Evolutionary conservation across 208 protist genomes (phyloP), one percentile per base, ranked within the genome.

Genomic region (Phytomonas francai): DNA sequence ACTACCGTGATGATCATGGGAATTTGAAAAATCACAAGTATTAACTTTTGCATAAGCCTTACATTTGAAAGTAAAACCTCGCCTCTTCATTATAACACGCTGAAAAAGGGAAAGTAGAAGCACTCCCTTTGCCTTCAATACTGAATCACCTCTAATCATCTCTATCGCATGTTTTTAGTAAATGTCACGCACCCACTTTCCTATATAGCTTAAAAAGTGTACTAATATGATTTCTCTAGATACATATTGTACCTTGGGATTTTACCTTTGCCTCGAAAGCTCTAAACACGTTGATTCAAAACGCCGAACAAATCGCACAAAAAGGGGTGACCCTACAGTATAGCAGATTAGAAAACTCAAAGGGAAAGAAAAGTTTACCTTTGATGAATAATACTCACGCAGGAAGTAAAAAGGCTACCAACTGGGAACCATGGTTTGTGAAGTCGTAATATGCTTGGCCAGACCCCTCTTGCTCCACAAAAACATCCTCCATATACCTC

Each of bases 401-500:
- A 39, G 34, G 11, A 39, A 45, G 2, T 16, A 45, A 45, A 45
- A 45, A 45, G 39, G 8, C 19, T 14, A 16, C 2, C 39, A 16
- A 14, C 39, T 11, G 6, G 8, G 3, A 45, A 45, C 11, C 39
- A 22, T 14, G 19, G 19, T 11, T 45, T 45, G 9, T 45, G 39
- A 45, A 45, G 39, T 39, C 9, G 9, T 45, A 45, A 45, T 14
- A 7, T 11, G 39, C 8, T 45, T 45, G 0, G 19, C 39, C 19
- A 45, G 39, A 7, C 39, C 19, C 2, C 8, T 1, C 8, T 22
- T 45, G 8, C 11, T 45, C 39, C 2, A 2, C 11, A 7, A 14
- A 11, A 16, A 45, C 8, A 11, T 1, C 39, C 73, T 98, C 96
- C 2, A 87, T 81, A 0, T 81, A 73, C 14, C 87, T 85, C 96